Conservation (phyloP, 345 rosid species). For the Litchi chinensis region DNA sequence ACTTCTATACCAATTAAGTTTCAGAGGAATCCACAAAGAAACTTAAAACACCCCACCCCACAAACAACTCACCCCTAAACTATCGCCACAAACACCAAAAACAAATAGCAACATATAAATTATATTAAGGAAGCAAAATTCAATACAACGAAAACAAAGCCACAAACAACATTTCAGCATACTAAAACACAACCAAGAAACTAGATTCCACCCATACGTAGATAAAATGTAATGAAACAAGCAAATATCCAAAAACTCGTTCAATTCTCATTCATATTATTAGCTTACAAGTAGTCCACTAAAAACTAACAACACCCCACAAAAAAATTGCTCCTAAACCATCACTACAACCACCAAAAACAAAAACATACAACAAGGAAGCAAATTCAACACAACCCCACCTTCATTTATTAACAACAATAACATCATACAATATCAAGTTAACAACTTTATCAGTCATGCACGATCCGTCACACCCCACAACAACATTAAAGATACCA, state of each 20-base stretch:
- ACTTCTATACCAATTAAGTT: not conserved
- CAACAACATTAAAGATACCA: slow-evolving; percentile 11
- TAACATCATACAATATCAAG: not conserved
- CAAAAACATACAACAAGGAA: not conserved
- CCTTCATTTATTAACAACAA: slow-evolving; percentile 9
- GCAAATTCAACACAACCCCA: slow-evolving; percentile 4
- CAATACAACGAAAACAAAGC: too few species aligned
- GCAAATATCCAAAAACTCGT: too few species aligned
- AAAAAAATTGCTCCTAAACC: not conserved
- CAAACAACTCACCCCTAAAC: too few species aligned
- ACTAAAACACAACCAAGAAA: too few species aligned
- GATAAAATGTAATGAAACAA: too few species aligned
- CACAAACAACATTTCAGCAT: too few species aligned
- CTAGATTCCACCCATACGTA: too few species aligned
- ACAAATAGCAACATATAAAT: not conserved
- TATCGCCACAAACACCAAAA: not conserved
- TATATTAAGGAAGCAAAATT: not conserved
- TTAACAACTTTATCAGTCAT: not conserved
- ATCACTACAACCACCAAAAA: not conserved
- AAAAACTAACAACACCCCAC: not conserved
- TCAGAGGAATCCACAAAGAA: not conserved
- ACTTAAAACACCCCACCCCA: too few species aligned
- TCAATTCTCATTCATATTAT: too few species aligned
- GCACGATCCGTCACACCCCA: slow-evolving; percentile 1
- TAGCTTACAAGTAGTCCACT: too few species aligned